Conservation (phyloP, 78 protist species). For the Polysphondylium violaceum region DNA sequence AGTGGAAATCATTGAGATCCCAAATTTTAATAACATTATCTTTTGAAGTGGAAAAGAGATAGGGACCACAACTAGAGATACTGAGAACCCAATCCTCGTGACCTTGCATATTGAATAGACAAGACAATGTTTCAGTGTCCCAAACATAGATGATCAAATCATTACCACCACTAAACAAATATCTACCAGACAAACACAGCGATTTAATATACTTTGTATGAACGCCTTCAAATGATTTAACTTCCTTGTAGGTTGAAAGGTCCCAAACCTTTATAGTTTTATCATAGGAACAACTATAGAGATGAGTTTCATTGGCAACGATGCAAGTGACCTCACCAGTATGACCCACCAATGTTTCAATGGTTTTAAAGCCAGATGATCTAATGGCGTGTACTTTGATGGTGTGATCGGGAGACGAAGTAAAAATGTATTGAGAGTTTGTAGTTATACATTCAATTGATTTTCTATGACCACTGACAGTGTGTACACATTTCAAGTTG, state of each 20-base stretch:
- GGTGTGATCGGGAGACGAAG: slow-evolving; percentile 65
- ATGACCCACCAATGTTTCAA: slow-evolving; percentile 57
- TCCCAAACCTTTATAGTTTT: slow-evolving; percentile 70
- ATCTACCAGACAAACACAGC: slow-evolving; percentile 42
- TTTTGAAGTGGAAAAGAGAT: slow-evolving; percentile 60
- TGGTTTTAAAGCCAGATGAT: neutral
- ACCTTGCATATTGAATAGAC: slow-evolving; percentile 68
- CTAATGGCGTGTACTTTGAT: slow-evolving; percentile 57
- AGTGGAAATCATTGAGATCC: slow-evolving; percentile 61
- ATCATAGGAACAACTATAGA: slow-evolving; percentile 55
- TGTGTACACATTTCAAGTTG: slow-evolving; percentile 36
- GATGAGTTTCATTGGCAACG: slow-evolving; percentile 50
- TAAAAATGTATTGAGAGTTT: slow-evolving; percentile 54
- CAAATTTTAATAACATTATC: slow-evolving; percentile 74
- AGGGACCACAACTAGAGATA: slow-evolving; percentile 7
- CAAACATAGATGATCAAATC: slow-evolving; percentile 62
- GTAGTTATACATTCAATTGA: slow-evolving; percentile 42
- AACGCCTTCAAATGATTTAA: slow-evolving; percentile 40
- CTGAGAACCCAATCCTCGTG: slow-evolving; percentile 78
- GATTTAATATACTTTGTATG: slow-evolving; percentile 64
- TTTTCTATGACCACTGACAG: slow-evolving; percentile 62
- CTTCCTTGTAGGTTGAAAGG: slow-evolving; percentile 35
- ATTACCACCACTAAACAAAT: slow-evolving; percentile 66
- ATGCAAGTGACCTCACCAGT: slow-evolving; percentile 63
- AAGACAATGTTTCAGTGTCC: slow-evolving; percentile 57